Base-by-base conservation (phyloP, 164 flowering plant genomes). In the Kalanchoe fedtschenkoi region DNA sequence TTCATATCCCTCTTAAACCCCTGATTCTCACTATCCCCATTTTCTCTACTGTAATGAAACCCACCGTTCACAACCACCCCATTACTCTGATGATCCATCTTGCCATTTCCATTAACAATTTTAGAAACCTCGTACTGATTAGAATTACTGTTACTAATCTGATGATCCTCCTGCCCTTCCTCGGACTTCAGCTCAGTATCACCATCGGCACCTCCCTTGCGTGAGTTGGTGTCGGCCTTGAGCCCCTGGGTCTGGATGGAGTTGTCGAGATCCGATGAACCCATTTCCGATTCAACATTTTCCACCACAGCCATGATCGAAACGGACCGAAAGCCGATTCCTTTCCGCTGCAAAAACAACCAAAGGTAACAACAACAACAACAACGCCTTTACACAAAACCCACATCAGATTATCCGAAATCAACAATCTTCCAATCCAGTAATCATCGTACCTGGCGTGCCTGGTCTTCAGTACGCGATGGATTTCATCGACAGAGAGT, bases 1-100 rank as follows among this genome's bases (percentile, higher is more conserved):
- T 70, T 72, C 66, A 82, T 76, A 21, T 86, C 89, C 16, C 71
- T 56, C 65, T 79, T 79, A 58, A 80, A 79, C 46, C 58, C 70
- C n/a, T 63, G 65, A 35, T 43, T 71, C 17, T 21, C 35, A n/a
- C 37, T 34, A 58, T 33, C n/a, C 0, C 37, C 61, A 58, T 14
- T 29, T 58, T 58, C 61, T 32, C 14, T 32, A 58, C 38, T 21
- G 21, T 30, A 30, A 15, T 32, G 19, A 16, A 47, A 47, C 38
- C 38, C 39, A 21, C 61, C 39, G 32, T 29, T 32, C 9, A 5
- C 61, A 58, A n/a, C 38, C 30, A n/a, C 21, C 35, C 37, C 39
- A 58, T 9, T 58, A 32, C 10, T 29, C 19, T 32, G 14, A 2
- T 58, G 61, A 58, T 34, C 38, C 19, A 15, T 56, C 60, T 56